A percentile compares a stretch with the other conserved stretches of the same genome.
Evolutionary conservation across 140 eudicot species (phyloP).

Genomic region (Ambrosia hybrid): DNA sequence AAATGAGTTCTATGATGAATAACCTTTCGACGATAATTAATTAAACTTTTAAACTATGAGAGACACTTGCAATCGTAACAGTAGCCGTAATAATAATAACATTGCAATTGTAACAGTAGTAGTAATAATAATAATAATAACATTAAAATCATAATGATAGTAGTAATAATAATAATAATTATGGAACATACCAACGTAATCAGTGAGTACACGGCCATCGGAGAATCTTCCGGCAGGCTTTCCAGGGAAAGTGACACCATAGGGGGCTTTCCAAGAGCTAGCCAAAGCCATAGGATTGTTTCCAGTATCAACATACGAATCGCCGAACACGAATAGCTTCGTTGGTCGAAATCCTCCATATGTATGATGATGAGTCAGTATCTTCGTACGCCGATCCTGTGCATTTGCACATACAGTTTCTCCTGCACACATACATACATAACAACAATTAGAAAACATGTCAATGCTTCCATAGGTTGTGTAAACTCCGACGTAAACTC

Average conservation of each 20-base stretch:
- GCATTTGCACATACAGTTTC: conserved; percentile 7
- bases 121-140: too few species aligned
- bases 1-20: too few species aligned
- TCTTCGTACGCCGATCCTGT: background rate
- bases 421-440: conserved; percentile 16
- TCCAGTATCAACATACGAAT: conserved; percentile 82
- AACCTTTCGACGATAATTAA: too few species aligned
- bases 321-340: conserved; percentile 81
- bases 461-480: background rate
- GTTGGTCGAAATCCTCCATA: conserved; percentile 32
- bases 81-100: too few species aligned
- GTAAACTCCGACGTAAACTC: background rate
- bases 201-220: conserved; percentile 89
- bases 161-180: too few species aligned
- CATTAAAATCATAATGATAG: too few species aligned
- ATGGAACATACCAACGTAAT: conserved; percentile 48
- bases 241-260: conserved; percentile 83
- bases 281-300: conserved; percentile 49
- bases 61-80: conserved; percentile 8
- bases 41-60: background rate
- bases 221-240: conserved; percentile 83
- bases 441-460: background rate
- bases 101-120: background rate
- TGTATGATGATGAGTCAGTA: background rate
- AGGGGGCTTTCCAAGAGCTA: conserved; percentile 66